Percentiles rank a stretch among this genome's conserved stretches.
phyloP scores from a whole-genome alignment of 2,329 filamentous ascomycete species.

The Xenoacremonium recifei region DNA sequence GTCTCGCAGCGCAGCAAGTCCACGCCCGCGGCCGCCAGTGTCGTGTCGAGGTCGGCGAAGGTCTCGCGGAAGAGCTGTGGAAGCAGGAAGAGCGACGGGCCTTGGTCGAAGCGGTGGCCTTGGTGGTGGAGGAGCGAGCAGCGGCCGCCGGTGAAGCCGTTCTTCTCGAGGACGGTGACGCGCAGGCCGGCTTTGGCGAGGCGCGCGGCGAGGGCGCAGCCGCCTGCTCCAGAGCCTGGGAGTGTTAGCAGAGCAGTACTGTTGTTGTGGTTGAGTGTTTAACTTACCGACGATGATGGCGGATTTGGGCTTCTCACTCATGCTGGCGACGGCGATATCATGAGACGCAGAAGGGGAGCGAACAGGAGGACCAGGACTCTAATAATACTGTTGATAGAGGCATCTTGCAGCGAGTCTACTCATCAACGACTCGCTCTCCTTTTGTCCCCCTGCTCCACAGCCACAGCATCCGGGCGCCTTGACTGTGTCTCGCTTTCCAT shows the following conservation, averaged over 20 bases:
- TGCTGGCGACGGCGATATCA: too few species aligned
- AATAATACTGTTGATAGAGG: too few species aligned
- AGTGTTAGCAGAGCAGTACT: constrained; percentile 3
- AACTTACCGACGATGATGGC: constrained; percentile 1
- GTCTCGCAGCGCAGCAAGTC: constrained; percentile 69
- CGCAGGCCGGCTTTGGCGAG: constrained; percentile 67
- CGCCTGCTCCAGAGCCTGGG: constrained; percentile 67
- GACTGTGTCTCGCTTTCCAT: too few species aligned
- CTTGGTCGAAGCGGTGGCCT: constrained; percentile 71
- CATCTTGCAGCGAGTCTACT: too few species aligned
- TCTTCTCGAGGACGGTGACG: constrained; percentile 80
- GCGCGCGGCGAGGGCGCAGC: constrained; percentile 68
- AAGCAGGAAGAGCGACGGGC: constrained; percentile 70
- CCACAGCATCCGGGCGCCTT: too few species aligned
- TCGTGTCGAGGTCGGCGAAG: constrained; percentile 67
- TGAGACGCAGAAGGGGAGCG: too few species aligned
- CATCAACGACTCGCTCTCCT: too few species aligned
- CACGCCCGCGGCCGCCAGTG: constrained; percentile 63
- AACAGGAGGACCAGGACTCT: too few species aligned
- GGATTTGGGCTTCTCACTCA: background rate
- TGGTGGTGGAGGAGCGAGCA: constrained; percentile 63
- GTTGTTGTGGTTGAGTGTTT: background rate
- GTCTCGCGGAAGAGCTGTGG: constrained; percentile 69
- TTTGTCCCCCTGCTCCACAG: too few species aligned
- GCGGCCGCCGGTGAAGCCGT: constrained; percentile 68